Conservation (phyloP, 2,329 filamentous ascomycete genomes). For the Exutisphaerella laricina region DNA sequence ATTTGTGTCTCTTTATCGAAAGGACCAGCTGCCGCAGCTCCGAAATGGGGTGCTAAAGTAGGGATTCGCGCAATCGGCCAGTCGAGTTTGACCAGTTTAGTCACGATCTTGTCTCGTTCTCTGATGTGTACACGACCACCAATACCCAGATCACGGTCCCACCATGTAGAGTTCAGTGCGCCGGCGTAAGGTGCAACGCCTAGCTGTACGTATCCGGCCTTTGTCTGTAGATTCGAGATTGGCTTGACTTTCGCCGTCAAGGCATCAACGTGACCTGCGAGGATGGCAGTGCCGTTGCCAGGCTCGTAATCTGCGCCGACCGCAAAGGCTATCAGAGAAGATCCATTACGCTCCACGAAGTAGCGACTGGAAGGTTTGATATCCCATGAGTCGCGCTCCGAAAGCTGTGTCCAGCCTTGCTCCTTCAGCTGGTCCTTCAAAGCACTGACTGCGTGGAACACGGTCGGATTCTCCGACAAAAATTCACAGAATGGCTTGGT, state of each 20-base stretch:
- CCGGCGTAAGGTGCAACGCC: conserved; percentile 92
- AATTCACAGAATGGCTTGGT: conserved; percentile 61
- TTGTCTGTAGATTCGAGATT: conserved; percentile 74
- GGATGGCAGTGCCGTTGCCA: conserved; percentile 80
- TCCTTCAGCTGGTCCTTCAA: conserved; percentile 67
- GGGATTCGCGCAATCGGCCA: conserved; percentile 94
- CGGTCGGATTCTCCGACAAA: conserved; percentile 81
- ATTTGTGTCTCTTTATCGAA: conserved; percentile 90
- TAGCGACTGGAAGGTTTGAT: conserved; percentile 80
- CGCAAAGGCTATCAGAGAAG: conserved; percentile 76
- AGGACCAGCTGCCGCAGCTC: conserved; percentile 58
- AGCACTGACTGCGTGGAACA: conserved; percentile 82
- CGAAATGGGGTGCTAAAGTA: conserved; percentile 90
- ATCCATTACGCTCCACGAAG: conserved; percentile 79
- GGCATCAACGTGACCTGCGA: conserved; percentile 90
- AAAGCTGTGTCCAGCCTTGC: conserved; percentile 72
- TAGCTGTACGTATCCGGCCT: conserved; percentile 80
- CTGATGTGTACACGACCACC: conserved; percentile 81
- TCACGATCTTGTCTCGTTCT: conserved; percentile 64
- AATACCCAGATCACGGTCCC: conserved; percentile 89
- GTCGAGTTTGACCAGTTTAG: conserved; percentile 80
- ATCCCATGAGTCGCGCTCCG: conserved; percentile 75
- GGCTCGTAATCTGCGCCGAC: conserved; percentile 74
- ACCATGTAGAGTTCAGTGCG: conserved; percentile 84
- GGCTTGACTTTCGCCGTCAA: conserved; percentile 89